phyloP scores from a whole-genome alignment of 1,284 basidiomycete species.

The Violaceomyces palustris region DNA sequence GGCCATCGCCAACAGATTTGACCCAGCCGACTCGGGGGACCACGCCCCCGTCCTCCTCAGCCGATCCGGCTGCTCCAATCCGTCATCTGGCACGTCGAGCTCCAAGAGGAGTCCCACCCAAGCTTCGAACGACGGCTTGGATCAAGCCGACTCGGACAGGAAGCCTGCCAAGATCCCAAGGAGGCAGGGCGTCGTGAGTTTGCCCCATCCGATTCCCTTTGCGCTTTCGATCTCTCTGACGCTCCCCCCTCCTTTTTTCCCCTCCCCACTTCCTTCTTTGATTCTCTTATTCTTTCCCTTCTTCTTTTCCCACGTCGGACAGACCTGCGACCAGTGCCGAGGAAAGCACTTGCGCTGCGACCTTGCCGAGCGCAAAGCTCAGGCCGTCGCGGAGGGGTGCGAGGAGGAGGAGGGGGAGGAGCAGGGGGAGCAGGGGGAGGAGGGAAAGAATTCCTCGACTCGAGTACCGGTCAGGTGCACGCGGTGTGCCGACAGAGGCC shows the following conservation, averaged over 20 bases:
- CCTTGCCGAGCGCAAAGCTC: constrained; percentile 20
- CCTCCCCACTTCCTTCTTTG: constrained; percentile 2
- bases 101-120: too few species aligned
- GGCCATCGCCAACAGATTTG: too few species aligned
- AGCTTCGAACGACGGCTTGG: too few species aligned
- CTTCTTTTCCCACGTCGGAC: constrained; percentile 9
- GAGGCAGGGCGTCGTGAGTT: constrained; percentile 14
- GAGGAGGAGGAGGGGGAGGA: constrained; percentile 11
- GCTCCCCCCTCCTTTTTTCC: constrained; percentile 4
- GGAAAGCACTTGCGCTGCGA: constrained; percentile 46
- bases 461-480: constrained; percentile 28
- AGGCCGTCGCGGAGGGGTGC: constrained; percentile 9
- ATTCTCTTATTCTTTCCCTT: neutral
- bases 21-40: too few species aligned
- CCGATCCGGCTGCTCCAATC: too few species aligned
- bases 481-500: constrained; percentile 35
- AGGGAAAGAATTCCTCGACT: too few species aligned
- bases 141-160: neutral
- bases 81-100: too few species aligned
- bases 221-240: too few species aligned
- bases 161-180: constrained; percentile 5
- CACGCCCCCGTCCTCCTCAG: too few species aligned
- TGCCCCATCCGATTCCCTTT: too few species aligned
- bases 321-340: constrained; percentile 47
- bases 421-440: too few species aligned